A percentile compares a stretch with the other conserved stretches of the same genome.
Evolutionary conservation across 176 grass and related monocot species (phyloP).

Genomic region (Microstegium vimineum): DNA sequence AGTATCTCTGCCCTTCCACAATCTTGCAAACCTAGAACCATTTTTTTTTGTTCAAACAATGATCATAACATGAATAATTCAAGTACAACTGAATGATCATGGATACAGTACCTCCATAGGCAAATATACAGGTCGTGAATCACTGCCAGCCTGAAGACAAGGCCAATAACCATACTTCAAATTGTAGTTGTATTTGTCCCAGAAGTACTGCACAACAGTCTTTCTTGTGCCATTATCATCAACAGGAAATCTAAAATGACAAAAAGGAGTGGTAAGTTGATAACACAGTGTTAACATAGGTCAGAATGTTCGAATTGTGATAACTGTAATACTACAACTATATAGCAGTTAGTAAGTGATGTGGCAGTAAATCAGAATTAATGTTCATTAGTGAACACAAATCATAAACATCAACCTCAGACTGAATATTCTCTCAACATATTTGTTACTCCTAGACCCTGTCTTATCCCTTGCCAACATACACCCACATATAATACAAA

Average conservation of each 20-base stretch:
- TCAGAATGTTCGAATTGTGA: not conserved
- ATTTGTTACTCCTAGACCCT: not conserved
- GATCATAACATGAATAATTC: not conserved
- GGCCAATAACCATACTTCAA: constrained; percentile 47
- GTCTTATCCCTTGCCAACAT: not conserved
- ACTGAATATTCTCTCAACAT: not conserved
- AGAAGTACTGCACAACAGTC: constrained; percentile 70
- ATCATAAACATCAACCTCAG: not conserved
- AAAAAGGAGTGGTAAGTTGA: not conserved
- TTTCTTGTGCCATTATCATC: constrained; percentile 41
- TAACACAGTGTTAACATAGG: not conserved
- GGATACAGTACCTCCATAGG: constrained; percentile 61
- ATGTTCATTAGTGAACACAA: not conserved
- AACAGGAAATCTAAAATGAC: constrained; percentile 55
- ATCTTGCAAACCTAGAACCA: constrained; percentile 63
- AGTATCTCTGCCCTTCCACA: constrained; percentile 75
- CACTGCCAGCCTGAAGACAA: constrained; percentile 74
- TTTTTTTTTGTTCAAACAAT: not conserved
- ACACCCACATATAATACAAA: not conserved
- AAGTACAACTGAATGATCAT: not conserved
- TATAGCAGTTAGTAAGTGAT: not conserved
- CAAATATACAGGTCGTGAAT: constrained; percentile 61
- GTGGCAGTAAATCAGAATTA: not conserved
- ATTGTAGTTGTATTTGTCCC: constrained; percentile 44
- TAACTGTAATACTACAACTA: not conserved